These are phyloP conservation scores for Trichoderma oligosporum DNA, from an alignment of 2,329 filamentous ascomycete genomes.

Conservation along the genomic window DNA sequence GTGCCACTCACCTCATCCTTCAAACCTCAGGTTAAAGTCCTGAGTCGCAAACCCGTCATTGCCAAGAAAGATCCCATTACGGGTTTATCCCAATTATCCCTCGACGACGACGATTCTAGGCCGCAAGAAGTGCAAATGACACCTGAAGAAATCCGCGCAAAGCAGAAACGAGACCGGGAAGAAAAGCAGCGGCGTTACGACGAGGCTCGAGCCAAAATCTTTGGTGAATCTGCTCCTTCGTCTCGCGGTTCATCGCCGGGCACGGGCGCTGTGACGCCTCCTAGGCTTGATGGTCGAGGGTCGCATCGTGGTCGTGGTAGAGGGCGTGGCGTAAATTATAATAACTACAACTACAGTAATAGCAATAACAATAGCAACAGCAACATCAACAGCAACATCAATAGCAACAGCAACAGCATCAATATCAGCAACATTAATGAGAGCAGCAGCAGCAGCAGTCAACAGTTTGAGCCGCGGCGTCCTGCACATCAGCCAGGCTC, in stretches of 20 bases:
- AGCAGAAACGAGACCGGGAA: conserved; percentile 74
- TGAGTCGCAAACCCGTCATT: conserved; percentile 74
- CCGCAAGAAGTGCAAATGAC: conserved; percentile 60
- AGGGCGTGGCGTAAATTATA: conserved; percentile 39
- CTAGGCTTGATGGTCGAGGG: conserved; percentile 37
- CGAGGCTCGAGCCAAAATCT: conserved; percentile 81
- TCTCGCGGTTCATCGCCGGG: conserved; percentile 60
- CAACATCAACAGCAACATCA: conserved; percentile 33
- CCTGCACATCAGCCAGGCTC: conserved; percentile 25
- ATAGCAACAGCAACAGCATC: conserved; percentile 25
- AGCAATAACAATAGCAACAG: conserved; percentile 24
- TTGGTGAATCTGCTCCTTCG: conserved; percentile 59
- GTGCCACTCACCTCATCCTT: conserved; percentile 64
- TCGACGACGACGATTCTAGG: conserved; percentile 58
- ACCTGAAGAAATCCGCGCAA: conserved; percentile 72
- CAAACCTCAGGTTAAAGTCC: conserved; percentile 77
- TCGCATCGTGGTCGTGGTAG: conserved; percentile 45
- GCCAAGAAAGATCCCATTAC: conserved; percentile 55
- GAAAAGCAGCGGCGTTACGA: conserved; percentile 90
- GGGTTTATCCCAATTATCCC: conserved; percentile 44
- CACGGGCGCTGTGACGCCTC: conserved; percentile 52
- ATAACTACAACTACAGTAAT: conserved; percentile 25
- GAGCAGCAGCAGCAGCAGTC: conserved; percentile 26
- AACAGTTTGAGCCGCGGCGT: conserved; percentile 31
- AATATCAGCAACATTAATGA: conserved; percentile 23